Evolutionary conservation across 768 basidiomycete species (phyloP).

Genomic region (Serendipita vermifera): DNA sequence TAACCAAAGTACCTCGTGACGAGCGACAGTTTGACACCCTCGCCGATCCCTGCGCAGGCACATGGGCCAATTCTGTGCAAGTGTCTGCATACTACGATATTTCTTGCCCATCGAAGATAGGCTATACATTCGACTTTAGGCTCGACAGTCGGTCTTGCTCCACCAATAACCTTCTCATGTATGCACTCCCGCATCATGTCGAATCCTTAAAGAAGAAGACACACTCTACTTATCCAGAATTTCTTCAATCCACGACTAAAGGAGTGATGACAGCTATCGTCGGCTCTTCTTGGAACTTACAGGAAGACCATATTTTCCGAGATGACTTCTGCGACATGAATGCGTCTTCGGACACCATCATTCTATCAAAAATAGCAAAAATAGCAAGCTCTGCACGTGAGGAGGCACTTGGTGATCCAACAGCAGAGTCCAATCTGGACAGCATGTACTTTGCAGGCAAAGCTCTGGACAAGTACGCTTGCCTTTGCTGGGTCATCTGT

Average conservation of each 20-base stretch:
- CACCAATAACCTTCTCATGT: conserved; percentile 8
- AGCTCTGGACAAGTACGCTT: conserved; percentile 11
- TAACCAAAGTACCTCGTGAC: conserved; percentile 5
- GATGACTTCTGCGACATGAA: background rate
- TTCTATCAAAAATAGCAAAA: no score
- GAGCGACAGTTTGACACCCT: background rate
- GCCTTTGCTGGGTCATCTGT: background rate
- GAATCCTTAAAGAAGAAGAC: background rate
- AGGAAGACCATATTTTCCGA: background rate
- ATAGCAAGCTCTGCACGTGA: no score
- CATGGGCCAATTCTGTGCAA: background rate
- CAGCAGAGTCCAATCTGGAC: conserved; percentile 6
- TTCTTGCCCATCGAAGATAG: no score
- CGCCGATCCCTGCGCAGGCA: conserved; percentile 7
- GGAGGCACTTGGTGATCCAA: background rate
- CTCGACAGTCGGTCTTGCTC: background rate
- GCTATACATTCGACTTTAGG: conserved; percentile 6
- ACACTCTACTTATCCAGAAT: background rate
- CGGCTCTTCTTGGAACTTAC: background rate
- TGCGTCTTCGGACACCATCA: background rate
- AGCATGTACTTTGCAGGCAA: conserved; percentile 11
- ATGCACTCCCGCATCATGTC: conserved; percentile 12
- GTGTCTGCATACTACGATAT: background rate
- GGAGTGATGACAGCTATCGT: conserved; percentile 7
- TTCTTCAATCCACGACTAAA: conserved; percentile 12